Evolutionary conservation across 2,329 filamentous ascomycete genomes (phyloP), one percentile per base, ranked within the genome.

Genomic region (Aureobasidium musti): DNA sequence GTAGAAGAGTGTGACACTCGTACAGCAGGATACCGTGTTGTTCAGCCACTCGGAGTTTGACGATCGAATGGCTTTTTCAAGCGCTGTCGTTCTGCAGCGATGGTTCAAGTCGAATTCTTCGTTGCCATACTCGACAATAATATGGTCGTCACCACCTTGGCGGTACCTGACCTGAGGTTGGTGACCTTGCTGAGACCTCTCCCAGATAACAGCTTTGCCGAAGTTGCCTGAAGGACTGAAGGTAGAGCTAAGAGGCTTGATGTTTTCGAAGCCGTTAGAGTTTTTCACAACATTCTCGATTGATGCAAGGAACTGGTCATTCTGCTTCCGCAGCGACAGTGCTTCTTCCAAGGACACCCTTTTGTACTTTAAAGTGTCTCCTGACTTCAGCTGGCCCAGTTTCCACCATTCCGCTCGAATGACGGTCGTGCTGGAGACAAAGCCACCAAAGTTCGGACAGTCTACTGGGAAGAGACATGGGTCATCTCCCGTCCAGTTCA

Each of bases 401-500:
- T 87, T 86, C 85, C 85, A 88, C 71, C 83, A 80, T 60, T 87
- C 85, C 1, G 81, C 85, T 67, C 81, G 82, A 35, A 86, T 79
- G 14, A 87, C 79, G 0, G 85, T 88, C 2, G 82, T 81, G 14
- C 79, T 82, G 37, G 81, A 84, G 0, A 86, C 79, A 67, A 88
- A 87, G 0, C 86, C 86, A 7, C 86, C 86, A 67, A 88, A 82
- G 69, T 87, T 85, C 0, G 86, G 86, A 60, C 81, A 81, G 71
- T 88, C 86, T 5, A 83, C 78, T 0, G 84, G 81, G 57, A 88
- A 86, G 21, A 88, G 82, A n/a, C 83, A 84, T 2, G 84, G 82
- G 41, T 85, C 83, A 67, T 88, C 85, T 4, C 86, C 86, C 0
- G 84, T 87, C 82, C 83, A 89, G 69, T 87, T 87, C 30, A 88